Evolutionary conservation across 352 stramenopile species (phyloP), one percentile per base, ranked within the genome.

Genomic region (Pythium monospermum): DNA sequence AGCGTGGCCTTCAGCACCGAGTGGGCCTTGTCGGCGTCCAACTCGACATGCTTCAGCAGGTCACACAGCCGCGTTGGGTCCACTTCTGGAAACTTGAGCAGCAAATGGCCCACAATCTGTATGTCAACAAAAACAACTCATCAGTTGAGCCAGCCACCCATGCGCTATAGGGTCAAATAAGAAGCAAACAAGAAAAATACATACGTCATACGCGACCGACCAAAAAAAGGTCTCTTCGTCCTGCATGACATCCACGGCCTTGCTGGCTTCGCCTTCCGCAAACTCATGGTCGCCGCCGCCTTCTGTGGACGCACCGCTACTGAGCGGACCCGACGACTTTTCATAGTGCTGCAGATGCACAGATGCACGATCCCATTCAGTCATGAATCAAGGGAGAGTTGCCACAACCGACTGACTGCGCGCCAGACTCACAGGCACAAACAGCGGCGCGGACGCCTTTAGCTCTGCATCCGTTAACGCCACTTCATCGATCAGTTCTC

Each of bases 171-270:
- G 10, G 41, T 18, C 41, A 35, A 6, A 33, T 6, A 35, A 8
- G 7, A 46, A n/a, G 18, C 5, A 16, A 23, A 27, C 18, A 4
- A 6, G 13, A 30, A 27, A 15, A 28, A 10, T 16, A 43, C 53
- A 38, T 70, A 92, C 81, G 66, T 93, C 82, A 52, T 83, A 93
- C 19, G 79, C 77, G 39, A 93, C 70, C 13, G 82, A 93, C 82
- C 82, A 93, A 54, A 91, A 93, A 62, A 93, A 93, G 22, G 57
- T 81, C 49, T 91, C 79, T 68, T 93, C 82, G 40, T 81, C 68
- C 54, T 83, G 66, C 64, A 89, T 67, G 50, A 35, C 48, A 30
- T 72, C 56, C 13, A 68, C 64, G 12, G 37, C 26, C n/a, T 61
- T 45, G 11, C 57, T 57, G 8, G 55, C 46, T 19, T 38, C 44